These are phyloP conservation scores for Malus sieversii DNA, from an alignment of 306 rosid genomes.

Conservation along the genomic window DNA sequence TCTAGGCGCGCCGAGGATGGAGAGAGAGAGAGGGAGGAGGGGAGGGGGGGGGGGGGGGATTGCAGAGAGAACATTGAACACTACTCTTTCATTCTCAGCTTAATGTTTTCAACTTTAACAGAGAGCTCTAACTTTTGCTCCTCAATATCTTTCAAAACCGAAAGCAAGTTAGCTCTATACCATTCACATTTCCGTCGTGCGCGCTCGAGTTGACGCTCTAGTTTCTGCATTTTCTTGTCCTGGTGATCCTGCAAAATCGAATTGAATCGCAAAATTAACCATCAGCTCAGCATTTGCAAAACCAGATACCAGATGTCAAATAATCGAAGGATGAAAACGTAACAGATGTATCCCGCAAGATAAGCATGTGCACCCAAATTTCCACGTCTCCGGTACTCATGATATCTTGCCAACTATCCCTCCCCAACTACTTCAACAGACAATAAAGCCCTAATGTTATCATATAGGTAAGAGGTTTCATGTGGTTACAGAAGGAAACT, in stretches of 20 bases:
- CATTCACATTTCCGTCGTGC: conserved; percentile 39
- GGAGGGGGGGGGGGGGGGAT: not conserved
- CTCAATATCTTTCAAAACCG: conserved; percentile 45
- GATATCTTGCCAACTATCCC: not conserved
- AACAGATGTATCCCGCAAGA: not conserved
- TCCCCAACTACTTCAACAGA: not conserved
- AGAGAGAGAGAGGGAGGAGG: too few species aligned
- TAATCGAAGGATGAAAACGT: not conserved
- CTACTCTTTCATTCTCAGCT: conserved; percentile 33
- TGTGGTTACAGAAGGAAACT: not conserved
- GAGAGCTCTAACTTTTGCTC: conserved; percentile 41
- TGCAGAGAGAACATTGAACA: not conserved
- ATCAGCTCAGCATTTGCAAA: not conserved
- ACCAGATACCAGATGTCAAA: not conserved
- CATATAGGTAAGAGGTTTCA: not conserved
- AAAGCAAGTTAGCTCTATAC: conserved; percentile 40
- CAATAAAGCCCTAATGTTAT: not conserved
- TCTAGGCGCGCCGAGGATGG: too few species aligned
- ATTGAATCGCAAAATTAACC: not conserved
- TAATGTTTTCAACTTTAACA: conserved; percentile 42
- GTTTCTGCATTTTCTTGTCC: conserved; percentile 37
- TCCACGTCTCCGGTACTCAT: not conserved
- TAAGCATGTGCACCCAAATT: not conserved
- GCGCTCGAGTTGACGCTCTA: conserved; percentile 30
- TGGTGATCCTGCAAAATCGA: conserved; percentile 30